Evolutionary conservation across 2,329 filamentous ascomycete genomes (phyloP).

Genomic region (Didymella sp.): DNA sequence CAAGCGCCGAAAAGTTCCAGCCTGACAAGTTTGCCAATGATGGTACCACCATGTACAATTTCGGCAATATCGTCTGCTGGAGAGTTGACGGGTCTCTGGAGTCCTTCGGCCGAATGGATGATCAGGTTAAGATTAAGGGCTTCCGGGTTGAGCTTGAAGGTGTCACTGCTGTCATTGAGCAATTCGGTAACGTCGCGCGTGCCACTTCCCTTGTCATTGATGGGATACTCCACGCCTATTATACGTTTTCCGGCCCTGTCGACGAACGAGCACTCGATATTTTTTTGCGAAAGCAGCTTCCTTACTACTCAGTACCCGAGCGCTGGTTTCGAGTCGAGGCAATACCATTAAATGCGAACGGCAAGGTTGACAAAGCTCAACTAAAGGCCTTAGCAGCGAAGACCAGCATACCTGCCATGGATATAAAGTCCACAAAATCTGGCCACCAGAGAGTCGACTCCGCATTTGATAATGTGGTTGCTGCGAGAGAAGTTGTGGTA

Average conservation of each 20-base stretch:
- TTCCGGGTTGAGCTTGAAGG: constrained; percentile 68
- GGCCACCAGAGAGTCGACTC: constrained; percentile 11
- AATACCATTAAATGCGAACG: constrained; percentile 62
- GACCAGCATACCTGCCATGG: neutral
- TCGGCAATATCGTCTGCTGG: constrained; percentile 66
- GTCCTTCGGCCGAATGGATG: constrained; percentile 64
- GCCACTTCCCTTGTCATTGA: constrained; percentile 59
- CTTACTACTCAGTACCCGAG: constrained; percentile 64
- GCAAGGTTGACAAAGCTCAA: constrained; percentile 62
- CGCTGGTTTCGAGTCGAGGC: constrained; percentile 53
- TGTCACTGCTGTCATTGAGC: constrained; percentile 54
- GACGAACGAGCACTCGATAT: constrained; percentile 48
- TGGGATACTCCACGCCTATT: constrained; percentile 60
- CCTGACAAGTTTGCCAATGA: constrained; percentile 61
- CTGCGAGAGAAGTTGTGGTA: constrained; percentile 11
- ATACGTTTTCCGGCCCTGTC: constrained; percentile 48
- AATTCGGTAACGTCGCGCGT: constrained; percentile 55
- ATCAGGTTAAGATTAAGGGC: constrained; percentile 68
- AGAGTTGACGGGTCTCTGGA: constrained; percentile 61
- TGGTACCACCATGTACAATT: constrained; percentile 64
- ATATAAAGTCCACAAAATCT: constrained; percentile 7
- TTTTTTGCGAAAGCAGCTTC: constrained; percentile 55
- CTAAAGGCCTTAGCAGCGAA: constrained; percentile 46
- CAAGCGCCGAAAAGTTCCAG: constrained; percentile 60
- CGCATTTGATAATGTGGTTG: constrained; percentile 18